Evolutionary conservation across 345 rosid species (phyloP), one percentile per base, ranked within the genome.

Genomic region (Arabidopsis suecica): DNA sequence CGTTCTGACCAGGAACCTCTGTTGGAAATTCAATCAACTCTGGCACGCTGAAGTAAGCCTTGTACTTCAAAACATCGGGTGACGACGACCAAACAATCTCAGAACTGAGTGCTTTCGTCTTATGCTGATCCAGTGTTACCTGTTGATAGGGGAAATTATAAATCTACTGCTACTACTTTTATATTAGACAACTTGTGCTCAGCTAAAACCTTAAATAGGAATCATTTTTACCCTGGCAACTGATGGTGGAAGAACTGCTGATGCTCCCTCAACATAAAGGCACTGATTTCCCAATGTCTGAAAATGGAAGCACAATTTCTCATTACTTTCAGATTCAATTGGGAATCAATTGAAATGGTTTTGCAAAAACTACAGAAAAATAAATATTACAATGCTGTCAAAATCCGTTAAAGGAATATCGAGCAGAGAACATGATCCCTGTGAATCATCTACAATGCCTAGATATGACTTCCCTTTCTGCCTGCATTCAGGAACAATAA

Each of bases 11-110:
- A 74, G 89, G 85, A 79, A 90, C 86, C 76, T 81, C 89, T 33
- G 99, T 92, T 61, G 97, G 97, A 75, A 92, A 95, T 79, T 95
- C 97, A 81, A 91, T 85, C 22, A 90, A 72, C 82, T 95, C 92
- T 49, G 99, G 97, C 77, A 78, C 71, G 77, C 97, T 92, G 78
- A 88, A 92, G 86, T 80, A 90, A 56, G 84, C 61, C 68, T 86
- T 38, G 69, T 88, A 90, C 78, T 83, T 85, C 58, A 85, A 63
- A 77, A 85, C 82, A 82, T 90, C 97, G 0, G 91, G 88, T 33
- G 96, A 91, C 22, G 99, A 87, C 14, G 95, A 86, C 97, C 99
- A 95, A 65, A 92, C 83, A 72, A 95, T 85, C 78, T 78, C 70
- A 75, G 91, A 89, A 72, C 83, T 88, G 54, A 73, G 67, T 65